Conservation (phyloP, 805 yeast genomes). For the Kodamaea kakaduensis region DNA sequence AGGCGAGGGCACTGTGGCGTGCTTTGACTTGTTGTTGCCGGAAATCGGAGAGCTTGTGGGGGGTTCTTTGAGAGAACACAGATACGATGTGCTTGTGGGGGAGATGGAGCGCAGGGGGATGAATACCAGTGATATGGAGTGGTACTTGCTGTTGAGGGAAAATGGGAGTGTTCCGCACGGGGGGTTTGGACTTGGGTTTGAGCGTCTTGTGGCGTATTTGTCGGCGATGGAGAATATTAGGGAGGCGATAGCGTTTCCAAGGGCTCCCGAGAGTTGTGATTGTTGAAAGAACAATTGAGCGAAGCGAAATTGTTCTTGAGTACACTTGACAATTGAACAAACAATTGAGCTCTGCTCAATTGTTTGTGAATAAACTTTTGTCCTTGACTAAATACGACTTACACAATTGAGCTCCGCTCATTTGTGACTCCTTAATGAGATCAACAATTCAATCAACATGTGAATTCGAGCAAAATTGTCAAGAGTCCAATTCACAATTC, state of each 20-base stretch:
- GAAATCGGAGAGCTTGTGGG: constrained; percentile 93
- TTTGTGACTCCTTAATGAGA: too few species aligned
- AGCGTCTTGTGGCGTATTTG: constrained; percentile 71
- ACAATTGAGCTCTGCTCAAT: too few species aligned
- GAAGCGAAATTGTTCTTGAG: too few species aligned
- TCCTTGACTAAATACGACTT: too few species aligned
- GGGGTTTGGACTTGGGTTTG: constrained; percentile 95
- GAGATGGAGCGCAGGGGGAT: constrained; percentile 55
- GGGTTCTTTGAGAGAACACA: constrained; percentile 87
- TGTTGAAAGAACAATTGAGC: constrained; percentile 19
- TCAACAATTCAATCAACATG: too few species aligned
- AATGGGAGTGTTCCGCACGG: constrained; percentile 92
- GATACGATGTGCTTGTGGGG: constrained; percentile 39
- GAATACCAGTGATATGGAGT: constrained; percentile 57
- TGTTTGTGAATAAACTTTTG: too few species aligned
- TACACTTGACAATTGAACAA: too few species aligned
- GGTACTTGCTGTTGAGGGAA: constrained; percentile 75
- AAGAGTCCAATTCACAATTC: too few species aligned
- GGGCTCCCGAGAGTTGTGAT: constrained; percentile 49
- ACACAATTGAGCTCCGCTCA: too few species aligned
- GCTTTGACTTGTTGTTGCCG: constrained; percentile 87
- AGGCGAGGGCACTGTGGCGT: constrained; percentile 62
- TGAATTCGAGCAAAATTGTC: too few species aligned
- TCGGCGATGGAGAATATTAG: constrained; percentile 73
- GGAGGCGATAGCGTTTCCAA: constrained; percentile 84